These are phyloP conservation scores for Eucalyptus dawsonii DNA, from an alignment of 345 rosid genomes.

Conservation along the genomic window DNA sequence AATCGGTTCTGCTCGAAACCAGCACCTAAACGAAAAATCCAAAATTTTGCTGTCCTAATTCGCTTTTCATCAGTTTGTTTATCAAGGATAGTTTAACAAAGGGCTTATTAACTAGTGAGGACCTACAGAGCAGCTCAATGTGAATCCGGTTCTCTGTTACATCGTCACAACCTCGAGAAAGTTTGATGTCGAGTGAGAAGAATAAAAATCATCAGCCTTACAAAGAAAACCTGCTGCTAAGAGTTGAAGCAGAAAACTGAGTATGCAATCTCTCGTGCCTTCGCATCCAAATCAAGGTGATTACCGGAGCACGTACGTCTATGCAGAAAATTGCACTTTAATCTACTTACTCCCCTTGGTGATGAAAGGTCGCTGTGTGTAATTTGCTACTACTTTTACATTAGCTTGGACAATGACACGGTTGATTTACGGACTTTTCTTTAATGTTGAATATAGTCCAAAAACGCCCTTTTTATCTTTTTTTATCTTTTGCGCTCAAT, in stretches of 20 bases:
- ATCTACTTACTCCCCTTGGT: background rate
- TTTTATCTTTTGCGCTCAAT: background rate
- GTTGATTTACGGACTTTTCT: background rate
- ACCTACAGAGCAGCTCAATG: background rate
- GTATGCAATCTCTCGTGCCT: background rate
- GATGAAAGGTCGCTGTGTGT: background rate
- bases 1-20: background rate
- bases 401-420: background rate
- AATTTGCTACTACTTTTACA: background rate
- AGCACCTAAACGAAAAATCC: background rate
- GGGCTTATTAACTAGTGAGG: background rate
- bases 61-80: background rate
- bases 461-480: background rate
- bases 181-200: background rate
- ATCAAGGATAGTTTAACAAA: background rate
- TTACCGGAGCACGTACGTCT: background rate
- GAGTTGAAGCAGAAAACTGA: background rate
- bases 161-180: background rate
- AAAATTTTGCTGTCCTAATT: background rate
- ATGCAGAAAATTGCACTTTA: background rate
- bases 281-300: background rate
- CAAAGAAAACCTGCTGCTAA: background rate
- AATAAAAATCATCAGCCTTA: background rate
- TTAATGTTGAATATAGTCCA: background rate
- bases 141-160: background rate